Evolutionary conservation across 345 rosid genomes (phyloP).

Genomic region (Rubroshorea leprosula): DNA sequence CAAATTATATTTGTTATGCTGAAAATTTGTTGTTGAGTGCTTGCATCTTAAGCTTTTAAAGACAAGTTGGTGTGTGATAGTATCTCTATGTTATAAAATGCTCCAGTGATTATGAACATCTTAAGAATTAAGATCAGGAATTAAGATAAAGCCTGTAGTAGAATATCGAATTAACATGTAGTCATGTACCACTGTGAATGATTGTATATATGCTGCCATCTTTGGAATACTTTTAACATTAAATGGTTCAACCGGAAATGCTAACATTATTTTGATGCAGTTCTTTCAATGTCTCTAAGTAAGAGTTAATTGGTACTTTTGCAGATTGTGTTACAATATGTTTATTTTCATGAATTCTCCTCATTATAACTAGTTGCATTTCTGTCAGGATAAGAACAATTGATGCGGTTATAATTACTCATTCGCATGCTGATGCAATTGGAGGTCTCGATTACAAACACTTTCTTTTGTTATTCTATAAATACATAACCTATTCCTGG

Average conservation of each 20-base stretch:
- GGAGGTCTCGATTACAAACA: slow-evolving; percentile 82
- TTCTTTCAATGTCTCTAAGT: background rate
- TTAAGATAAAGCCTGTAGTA: background rate
- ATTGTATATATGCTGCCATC: background rate
- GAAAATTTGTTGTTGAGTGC: background rate
- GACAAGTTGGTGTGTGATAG: background rate
- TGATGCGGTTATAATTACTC: slow-evolving; percentile 96
- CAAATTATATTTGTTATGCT: background rate
- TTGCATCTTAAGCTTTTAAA: background rate
- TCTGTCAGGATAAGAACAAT: slow-evolving; percentile 94
- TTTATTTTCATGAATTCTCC: slow-evolving; percentile 20
- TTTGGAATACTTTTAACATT: background rate
- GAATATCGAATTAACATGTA: background rate
- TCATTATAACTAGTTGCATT: slow-evolving; percentile 42
- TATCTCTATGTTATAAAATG: background rate
- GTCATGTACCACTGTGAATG: background rate
- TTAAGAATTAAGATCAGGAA: background rate
- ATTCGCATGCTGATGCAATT: slow-evolving; percentile 97
- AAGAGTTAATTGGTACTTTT: slow-evolving; percentile 3
- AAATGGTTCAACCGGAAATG: too few relatives aligned
- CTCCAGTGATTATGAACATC: too few relatives aligned
- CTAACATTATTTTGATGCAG: background rate
- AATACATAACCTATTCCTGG: slow-evolving; percentile 12
- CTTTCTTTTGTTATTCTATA: slow-evolving; percentile 27
- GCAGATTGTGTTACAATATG: slow-evolving; percentile 14